A percentile compares a stretch with the other conserved stretches of the same genome.
Conservation (phyloP, 2,329 filamentous ascomycete genomes). For the Fusarium nelsonii region DNA sequence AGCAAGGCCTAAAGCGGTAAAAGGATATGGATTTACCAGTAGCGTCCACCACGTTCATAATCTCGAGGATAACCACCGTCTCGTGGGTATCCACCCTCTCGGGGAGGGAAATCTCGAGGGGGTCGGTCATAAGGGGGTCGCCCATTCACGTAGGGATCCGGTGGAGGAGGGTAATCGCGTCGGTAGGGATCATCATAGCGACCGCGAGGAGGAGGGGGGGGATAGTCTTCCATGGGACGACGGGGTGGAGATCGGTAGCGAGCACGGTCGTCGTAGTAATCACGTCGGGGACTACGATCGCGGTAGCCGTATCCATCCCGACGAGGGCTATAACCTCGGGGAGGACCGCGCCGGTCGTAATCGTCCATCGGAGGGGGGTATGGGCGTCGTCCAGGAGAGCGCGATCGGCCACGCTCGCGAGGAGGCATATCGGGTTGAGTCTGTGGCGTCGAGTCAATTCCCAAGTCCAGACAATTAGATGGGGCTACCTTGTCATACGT, state of each 20-base stretch:
- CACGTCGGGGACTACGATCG: slow-evolving; percentile 85
- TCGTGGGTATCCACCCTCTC: slow-evolving; percentile 56
- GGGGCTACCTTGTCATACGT: slow-evolving; percentile 66
- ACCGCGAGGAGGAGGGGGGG: slow-evolving; percentile 73
- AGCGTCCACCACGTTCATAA: slow-evolving; percentile 64
- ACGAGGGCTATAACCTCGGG: slow-evolving; percentile 86
- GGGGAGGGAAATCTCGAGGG: slow-evolving; percentile 64
- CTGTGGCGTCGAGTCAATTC: slow-evolving; percentile 59
- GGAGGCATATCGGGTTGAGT: slow-evolving; percentile 81
- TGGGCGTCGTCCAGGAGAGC: slow-evolving; percentile 75
- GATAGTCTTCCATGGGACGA: slow-evolving; percentile 82
- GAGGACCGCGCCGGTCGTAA: slow-evolving; percentile 83
- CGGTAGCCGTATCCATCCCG: slow-evolving; percentile 81
- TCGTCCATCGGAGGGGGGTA: slow-evolving; percentile 79
- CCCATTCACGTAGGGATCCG: slow-evolving; percentile 71
- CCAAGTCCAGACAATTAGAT: neutral
- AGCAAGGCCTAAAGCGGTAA: slow-evolving; percentile 44
- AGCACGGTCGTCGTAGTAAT: slow-evolving; percentile 88
- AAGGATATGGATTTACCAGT: slow-evolving; percentile 60
- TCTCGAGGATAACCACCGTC: slow-evolving; percentile 60
- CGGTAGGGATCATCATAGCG: slow-evolving; percentile 84
- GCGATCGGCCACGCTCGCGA: slow-evolving; percentile 80
- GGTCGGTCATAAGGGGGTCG: slow-evolving; percentile 69
- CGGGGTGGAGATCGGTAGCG: slow-evolving; percentile 85
- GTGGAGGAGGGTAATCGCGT: slow-evolving; percentile 73